phyloP scores from a whole-genome alignment of 2,329 filamentous ascomycete genomes.

The Aspergillus novoparasiticus region DNA sequence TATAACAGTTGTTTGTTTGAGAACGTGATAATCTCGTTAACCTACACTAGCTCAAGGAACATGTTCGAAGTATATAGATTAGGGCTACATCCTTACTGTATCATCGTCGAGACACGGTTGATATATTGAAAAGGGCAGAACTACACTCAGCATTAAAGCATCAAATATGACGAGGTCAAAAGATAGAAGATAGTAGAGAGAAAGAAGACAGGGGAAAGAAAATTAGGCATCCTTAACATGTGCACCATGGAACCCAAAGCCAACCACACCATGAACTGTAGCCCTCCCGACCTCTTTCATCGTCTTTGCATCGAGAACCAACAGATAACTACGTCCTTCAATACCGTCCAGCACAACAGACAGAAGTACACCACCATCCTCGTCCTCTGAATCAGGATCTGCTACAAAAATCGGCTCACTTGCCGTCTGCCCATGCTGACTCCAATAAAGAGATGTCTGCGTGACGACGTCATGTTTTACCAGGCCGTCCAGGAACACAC shows the following conservation, averaged over 20 bases:
- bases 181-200: too few relatives aligned
- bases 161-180: too few relatives aligned
- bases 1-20: background rate
- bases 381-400: background rate
- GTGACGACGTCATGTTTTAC: background rate
- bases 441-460: background rate
- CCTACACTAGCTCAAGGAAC: background rate
- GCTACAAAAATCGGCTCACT: background rate
- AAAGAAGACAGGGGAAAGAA: too few relatives aligned
- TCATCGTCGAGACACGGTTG: background rate
- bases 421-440: background rate
- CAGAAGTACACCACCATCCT: background rate
- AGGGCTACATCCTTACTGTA: background rate
- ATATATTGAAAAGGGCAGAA: background rate
- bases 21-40: background rate
- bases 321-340: background rate
- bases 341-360: background rate
- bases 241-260: background rate
- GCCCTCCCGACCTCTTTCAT: background rate
- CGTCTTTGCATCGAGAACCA: background rate
- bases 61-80: background rate
- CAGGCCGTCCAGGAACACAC: background rate
- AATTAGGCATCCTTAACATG: background rate
- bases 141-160: background rate
- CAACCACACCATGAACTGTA: background rate